Percentiles rank a stretch among this genome's conserved stretches.
Conservation (phyloP, 768 basidiomycete species). For the Serendipita sp. region DNA sequence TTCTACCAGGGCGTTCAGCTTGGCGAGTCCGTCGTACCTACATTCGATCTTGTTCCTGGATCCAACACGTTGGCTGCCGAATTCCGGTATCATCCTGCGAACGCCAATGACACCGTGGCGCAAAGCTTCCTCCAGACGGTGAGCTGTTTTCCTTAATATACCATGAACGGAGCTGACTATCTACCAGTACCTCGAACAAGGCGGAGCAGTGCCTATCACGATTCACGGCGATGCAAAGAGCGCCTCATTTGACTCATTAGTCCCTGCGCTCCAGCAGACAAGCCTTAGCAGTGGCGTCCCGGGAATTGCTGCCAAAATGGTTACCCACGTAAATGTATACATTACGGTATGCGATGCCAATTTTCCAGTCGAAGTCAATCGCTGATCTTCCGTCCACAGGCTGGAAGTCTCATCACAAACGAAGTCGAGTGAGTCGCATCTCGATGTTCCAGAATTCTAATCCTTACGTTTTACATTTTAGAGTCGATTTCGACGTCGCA, state of each 20-base stretch:
- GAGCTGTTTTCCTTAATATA: neutral
- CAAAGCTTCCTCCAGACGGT: slow-evolving; percentile 19
- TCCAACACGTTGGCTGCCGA: slow-evolving; percentile 36
- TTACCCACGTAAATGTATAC: slow-evolving; percentile 38
- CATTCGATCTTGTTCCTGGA: slow-evolving; percentile 44
- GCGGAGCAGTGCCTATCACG: slow-evolving; percentile 30
- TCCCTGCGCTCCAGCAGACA: slow-evolving; percentile 38
- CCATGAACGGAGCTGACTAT: neutral
- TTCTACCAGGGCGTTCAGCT: slow-evolving; percentile 33
- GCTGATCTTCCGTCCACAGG: slow-evolving; percentile 4
- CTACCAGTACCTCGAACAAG: slow-evolving; percentile 39
- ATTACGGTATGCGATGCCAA: slow-evolving; percentile 29
- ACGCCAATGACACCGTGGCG: slow-evolving; percentile 52
- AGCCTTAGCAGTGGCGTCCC: slow-evolving; percentile 25
- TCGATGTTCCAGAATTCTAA: neutral
- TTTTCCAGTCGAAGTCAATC: too few relatives aligned
- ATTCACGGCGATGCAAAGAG: slow-evolving; percentile 45
- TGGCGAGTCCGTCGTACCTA: slow-evolving; percentile 20
- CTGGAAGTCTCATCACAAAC: slow-evolving; percentile 14
- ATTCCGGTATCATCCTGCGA: slow-evolving; percentile 50
- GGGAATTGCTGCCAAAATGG: slow-evolving; percentile 22
- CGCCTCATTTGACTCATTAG: slow-evolving; percentile 46
- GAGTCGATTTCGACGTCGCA: slow-evolving; percentile 21
- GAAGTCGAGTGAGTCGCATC: slow-evolving; percentile 5
- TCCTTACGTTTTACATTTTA: neutral